Evolutionary conservation across 257 asterid genomes (phyloP), one percentile per base, ranked within the genome.

Genomic region (Gynochthodes officinalis): DNA sequence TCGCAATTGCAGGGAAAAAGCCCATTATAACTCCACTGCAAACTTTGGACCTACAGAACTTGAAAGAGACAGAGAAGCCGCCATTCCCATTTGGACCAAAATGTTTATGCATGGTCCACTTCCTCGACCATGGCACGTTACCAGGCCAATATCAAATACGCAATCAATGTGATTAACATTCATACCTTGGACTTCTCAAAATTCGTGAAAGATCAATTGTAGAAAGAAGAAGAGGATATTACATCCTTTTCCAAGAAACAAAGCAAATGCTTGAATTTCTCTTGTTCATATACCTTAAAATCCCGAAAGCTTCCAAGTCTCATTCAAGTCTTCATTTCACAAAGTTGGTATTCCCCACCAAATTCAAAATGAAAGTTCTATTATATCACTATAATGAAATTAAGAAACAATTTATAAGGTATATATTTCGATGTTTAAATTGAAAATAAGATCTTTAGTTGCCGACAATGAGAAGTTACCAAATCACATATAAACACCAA

Each of bases 301-400:
- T 80, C 83, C 67, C 77, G 75, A 89, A 87, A 71, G 80, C 83
- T 18, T 76, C 73, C 81, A 87, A 70, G 71, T 84, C n/a, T n/a
- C n/a, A n/a, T n/a, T n/a, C n/a, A n/a, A n/a, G n/a, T n/a, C n/a
- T n/a, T n/a, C n/a, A n/a, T n/a, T n/a, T n/a, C n/a, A n/a, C n/a
- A n/a, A n/a, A n/a, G n/a, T n/a, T n/a, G n/a, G n/a, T n/a, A n/a
- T n/a, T n/a, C n/a, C n/a, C n/a, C n/a, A n/a, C n/a, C n/a, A n/a
- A n/a, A n/a, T n/a, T n/a, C n/a, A n/a, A n/a, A n/a, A n/a, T n/a
- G n/a, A n/a, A n/a, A n/a, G n/a, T n/a, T n/a, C n/a, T n/a, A n/a
- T n/a, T n/a, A n/a, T n/a, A n/a, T n/a, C n/a, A n/a, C n/a, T n/a
- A n/a, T n/a, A n/a, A n/a, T n/a, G n/a, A n/a, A n/a, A n/a, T n/a